Evolutionary conservation across 495 filamentous ascomycete genomes (phyloP), one percentile per base, ranked within the genome.

Genomic region (Talaromyces wortmannii): DNA sequence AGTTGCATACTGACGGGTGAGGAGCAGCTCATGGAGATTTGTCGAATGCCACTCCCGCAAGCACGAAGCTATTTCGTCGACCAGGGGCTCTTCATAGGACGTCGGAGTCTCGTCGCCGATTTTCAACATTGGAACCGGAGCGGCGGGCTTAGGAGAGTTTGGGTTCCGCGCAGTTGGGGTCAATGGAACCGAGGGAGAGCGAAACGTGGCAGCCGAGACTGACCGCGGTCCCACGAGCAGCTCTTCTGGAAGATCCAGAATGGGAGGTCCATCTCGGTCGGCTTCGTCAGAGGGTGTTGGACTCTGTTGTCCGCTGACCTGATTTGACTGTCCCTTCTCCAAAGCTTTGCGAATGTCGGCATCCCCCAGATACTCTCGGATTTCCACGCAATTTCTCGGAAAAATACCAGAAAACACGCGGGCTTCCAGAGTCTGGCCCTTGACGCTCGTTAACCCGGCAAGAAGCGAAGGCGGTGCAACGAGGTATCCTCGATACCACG

Each of bases 341-440:
- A 72, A 36, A 0, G 64, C 55, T 48, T 63, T 68, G 53, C 69
- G 62, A 59, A 66, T 60, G 54, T 79, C 80, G 6, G 69, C 70
- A 53, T 88, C 86, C 31, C 83, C 85, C 4, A 91, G 77, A 2
- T 88, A 80, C 67, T 91, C 87, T 50, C 89, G 81, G 49, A 90
- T 82, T 63, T 90, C 95, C 40, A 98, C 92, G 60, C 95, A 98
- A 61, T 84, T 90, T 54, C 87, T 82, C 11, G 94, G 94, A 69
- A 98, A 98, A 60, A 97, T 95, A 55, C 94, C 94, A 3, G 91
- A 92, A 70, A 97, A 98, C 52, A 98, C 92, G 55, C 94, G 84
- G 44, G 92, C 89, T 64, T 97, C 94, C 40, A 98, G 82, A 2
- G 91, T 94, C 67, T 96, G 90, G 17, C 94, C 94, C 69, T 90